Base-by-base conservation (phyloP, 306 rosid genomes). In the Abrus pulchellus region DNA sequence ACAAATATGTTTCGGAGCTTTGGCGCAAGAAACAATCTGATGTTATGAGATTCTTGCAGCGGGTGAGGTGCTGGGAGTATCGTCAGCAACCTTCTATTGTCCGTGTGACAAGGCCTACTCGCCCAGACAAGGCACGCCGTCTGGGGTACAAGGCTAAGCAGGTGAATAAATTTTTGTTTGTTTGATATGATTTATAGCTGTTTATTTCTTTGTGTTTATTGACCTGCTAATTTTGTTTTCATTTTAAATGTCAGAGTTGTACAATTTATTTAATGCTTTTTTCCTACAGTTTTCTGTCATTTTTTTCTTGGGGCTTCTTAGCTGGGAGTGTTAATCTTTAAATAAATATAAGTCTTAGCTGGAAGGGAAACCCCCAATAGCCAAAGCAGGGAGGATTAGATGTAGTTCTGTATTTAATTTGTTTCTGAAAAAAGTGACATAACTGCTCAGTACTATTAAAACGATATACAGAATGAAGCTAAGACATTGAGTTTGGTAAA, bases 21-120 rank as follows among this genome's bases (percentile, higher is more conserved):
- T 94, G 98, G 98, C 86, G 98, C 81, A 93, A 91, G 90, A 93
- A 93, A 77, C 97, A 93, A 34, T 90, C 93, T 0, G 98, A 93
- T 89, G 93, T 91, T 10, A 90, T 93, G 94, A 65, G 94, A 75
- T 93, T 91, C 80, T 60, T 93, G 78, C 98, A 93, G 88, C 85
- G 98, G 86, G 98, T 93, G 57, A 87, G 98, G 86, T 93, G 98
- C 75, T 93, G 94, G 98, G 98, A 93, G 78, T 93, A 93, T 43
- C 94, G 98, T 9, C 98, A 90, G 71, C 92, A 88, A 5, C 97
- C 98, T 34, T 91, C 98, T 1, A 93, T 93, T 68, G 98, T 93
- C 1, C 92, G 98, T 0, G 52, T 93, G 62, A 93, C 88, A 1
- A 79, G 89, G 68, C 93, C 98, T 32, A 93, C 98, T 33, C 97